These are phyloP conservation scores for Mucor saturninus DNA, from an alignment of 371 early-diverging fungal species.

Conservation along the genomic window DNA sequence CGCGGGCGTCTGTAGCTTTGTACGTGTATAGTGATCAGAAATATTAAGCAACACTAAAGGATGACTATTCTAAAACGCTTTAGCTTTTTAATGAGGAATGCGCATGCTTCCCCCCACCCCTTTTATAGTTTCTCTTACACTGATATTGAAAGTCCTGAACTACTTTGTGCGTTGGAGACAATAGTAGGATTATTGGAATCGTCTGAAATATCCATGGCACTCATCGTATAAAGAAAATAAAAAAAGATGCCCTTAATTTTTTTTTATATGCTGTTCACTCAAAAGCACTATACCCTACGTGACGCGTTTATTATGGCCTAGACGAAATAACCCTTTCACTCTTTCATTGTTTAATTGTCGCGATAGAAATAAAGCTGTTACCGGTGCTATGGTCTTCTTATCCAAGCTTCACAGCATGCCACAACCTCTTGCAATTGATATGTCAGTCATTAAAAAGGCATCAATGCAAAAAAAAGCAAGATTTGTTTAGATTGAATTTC, in stretches of 20 bases:
- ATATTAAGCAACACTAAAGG: constrained; percentile 86
- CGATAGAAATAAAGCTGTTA: too few species aligned
- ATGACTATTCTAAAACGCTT: constrained; percentile 58
- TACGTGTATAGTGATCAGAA: constrained; percentile 85
- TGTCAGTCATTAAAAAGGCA: neutral
- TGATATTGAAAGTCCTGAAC: constrained; percentile 51
- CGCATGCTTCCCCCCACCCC: neutral
- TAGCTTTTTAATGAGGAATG: neutral
- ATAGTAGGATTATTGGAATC: constrained; percentile 28
- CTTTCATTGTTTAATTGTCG: too few species aligned
- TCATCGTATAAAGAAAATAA: constrained; percentile 23
- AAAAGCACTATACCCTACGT: neutral
- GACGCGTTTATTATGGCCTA: constrained; percentile 1
- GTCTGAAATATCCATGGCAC: constrained; percentile 52
- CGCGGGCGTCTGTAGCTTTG: constrained; percentile 62
- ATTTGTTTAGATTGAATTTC: neutral
- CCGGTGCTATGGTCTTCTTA: too few species aligned
- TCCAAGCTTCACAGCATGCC: too few species aligned
- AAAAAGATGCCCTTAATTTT: too few species aligned
- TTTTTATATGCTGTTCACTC: too few species aligned
- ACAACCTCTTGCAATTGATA: too few species aligned
- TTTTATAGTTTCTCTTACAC: constrained; percentile 27
- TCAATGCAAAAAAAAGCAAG: neutral
- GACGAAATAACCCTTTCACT: too few species aligned
- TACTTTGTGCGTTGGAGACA: constrained; percentile 38